phyloP scores from a whole-genome alignment of 164 flowering plant species.

The Brasenia schreberi region DNA sequence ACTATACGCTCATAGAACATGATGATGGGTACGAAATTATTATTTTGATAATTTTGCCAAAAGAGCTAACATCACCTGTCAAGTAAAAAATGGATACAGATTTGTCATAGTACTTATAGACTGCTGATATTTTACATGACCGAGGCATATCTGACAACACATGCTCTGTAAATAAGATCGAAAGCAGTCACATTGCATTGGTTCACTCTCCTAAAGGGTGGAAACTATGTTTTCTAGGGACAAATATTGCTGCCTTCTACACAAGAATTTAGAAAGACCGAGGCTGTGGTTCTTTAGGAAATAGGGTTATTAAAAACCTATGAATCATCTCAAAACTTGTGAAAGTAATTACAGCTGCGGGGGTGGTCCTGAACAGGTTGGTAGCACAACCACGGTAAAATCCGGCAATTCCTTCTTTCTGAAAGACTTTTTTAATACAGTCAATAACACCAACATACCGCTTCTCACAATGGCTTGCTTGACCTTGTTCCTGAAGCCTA shows the following conservation, averaged over 20 bases:
- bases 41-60: too few species aligned
- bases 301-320: slow-evolving; percentile 40
- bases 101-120: too few species aligned
- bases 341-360: slow-evolving; percentile 94
- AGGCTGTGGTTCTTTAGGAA: slow-evolving; percentile 45
- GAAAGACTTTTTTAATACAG: slow-evolving; percentile 65
- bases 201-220: too few species aligned
- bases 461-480: slow-evolving; percentile 47
- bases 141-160: too few species aligned
- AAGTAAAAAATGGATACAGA: too few species aligned
- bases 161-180: too few species aligned
- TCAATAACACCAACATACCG: slow-evolving; percentile 76
- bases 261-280: slow-evolving; percentile 24
- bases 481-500: slow-evolving; percentile 94
- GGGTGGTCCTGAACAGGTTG: slow-evolving; percentile 83
- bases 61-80: too few species aligned
- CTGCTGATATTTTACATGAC: too few species aligned
- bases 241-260: background rate
- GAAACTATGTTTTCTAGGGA: too few species aligned
- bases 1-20: too few species aligned
- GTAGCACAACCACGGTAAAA: slow-evolving; percentile 97
- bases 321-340: slow-evolving; percentile 99
- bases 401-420: slow-evolving; percentile 67
- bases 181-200: too few species aligned
- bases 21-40: too few species aligned